phyloP scores from a whole-genome alignment of 441 rosid genomes.

The Populus hybrid region DNA sequence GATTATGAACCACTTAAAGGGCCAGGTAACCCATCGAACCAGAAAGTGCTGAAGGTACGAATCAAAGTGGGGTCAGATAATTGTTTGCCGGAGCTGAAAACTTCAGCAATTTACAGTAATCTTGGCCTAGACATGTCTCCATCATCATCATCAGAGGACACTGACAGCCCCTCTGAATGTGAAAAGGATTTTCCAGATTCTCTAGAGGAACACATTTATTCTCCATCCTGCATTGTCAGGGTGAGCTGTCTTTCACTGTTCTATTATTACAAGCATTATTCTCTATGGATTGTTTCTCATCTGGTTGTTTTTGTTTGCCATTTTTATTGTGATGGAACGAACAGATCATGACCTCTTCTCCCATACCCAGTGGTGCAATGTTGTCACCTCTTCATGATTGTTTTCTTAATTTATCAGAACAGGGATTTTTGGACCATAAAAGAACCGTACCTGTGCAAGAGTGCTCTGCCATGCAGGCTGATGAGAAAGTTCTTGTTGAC shows the following conservation, averaged over 20 bases:
- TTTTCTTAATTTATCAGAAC: background rate
- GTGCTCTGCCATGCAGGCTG: background rate
- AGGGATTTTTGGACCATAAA: background rate
- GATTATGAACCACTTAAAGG: background rate
- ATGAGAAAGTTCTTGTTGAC: background rate
- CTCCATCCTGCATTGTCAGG: background rate
- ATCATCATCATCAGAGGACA: background rate
- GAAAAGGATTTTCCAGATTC: background rate
- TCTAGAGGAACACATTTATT: background rate
- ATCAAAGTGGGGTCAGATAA: background rate
- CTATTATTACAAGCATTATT: background rate
- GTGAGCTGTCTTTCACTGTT: conserved; percentile 1
- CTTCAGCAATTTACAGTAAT: background rate
- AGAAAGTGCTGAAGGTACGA: background rate
- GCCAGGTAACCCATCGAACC: background rate
- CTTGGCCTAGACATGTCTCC: conserved; percentile 6
- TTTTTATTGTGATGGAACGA: background rate
- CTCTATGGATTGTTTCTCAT: background rate
- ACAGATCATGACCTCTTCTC: background rate
- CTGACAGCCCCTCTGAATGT: background rate
- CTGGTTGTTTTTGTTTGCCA: background rate
- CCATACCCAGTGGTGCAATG: background rate
- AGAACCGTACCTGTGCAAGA: background rate
- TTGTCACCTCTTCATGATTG: background rate
- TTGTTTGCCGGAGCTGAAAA: background rate